These are phyloP conservation scores for Venturia oleaginea DNA, from an alignment of 2,329 filamentous ascomycete genomes.

Conservation along the genomic window DNA sequence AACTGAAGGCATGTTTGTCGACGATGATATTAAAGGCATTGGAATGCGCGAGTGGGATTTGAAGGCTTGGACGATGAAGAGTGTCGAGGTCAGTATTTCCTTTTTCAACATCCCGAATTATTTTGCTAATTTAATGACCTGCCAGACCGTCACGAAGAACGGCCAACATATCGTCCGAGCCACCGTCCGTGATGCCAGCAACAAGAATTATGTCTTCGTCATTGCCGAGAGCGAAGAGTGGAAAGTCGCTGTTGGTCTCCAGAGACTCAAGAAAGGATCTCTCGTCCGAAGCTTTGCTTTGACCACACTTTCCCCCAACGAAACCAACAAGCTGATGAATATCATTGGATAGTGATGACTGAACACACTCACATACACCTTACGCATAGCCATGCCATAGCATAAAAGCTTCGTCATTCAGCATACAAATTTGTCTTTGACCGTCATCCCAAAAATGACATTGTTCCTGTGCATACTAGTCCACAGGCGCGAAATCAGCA, in stretches of 20 bases:
- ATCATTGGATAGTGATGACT: conserved; percentile 2
- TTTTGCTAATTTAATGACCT: background rate
- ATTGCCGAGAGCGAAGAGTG: conserved; percentile 50
- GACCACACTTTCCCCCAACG: background rate
- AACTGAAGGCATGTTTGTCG: conserved; percentile 91
- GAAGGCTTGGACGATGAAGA: conserved; percentile 94
- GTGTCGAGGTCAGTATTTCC: conserved; percentile 69
- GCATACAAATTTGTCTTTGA: background rate
- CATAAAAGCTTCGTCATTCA: background rate
- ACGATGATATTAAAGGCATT: conserved; percentile 84
- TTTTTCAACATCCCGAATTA: background rate
- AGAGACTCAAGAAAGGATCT: conserved; percentile 46
- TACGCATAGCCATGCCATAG: background rate
- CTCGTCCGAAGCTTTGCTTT: conserved; percentile 37
- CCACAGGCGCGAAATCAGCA: background rate
- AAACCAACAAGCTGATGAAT: conserved; percentile 8
- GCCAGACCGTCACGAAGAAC: conserved; percentile 7
- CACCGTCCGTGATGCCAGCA: conserved; percentile 49
- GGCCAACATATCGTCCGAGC: conserved; percentile 48
- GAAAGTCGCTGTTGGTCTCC: conserved; percentile 52
- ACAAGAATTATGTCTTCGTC: conserved; percentile 53
- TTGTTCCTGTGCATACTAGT: background rate
- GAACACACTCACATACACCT: background rate
- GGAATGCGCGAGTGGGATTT: conserved; percentile 98
- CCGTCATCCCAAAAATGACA: background rate